Base-by-base conservation (phyloP, 2,329 filamentous ascomycete genomes). In the Magnaporthales sp. region DNA sequence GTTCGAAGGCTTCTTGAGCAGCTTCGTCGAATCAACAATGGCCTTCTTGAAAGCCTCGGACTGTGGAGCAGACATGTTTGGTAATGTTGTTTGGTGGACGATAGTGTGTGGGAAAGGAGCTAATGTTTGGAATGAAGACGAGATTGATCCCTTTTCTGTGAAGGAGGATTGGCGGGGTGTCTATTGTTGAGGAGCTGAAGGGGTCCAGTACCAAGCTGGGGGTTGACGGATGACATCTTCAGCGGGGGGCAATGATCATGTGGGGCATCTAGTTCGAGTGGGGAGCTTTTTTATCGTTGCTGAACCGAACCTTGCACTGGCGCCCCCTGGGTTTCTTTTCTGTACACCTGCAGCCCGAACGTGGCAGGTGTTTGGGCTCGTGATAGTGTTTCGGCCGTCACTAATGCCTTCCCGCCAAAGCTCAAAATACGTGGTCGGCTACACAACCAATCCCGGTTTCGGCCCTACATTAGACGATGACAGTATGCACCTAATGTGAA, bases 1-100 rank as follows among this genome's bases (percentile, higher is more conserved):
- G 78, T 86, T 85, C 74, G 71, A 75, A 66, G 89, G 89, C 84
- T 89, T 89, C 70, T 80, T 76, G 71, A 84, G 85, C 70, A 91
- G 83, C 83, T 90, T 89, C 79, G 86, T 86, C 79, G 84, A 87
- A 78, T 91, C 88, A 70, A 74, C 75, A 72, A 84, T 80, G 8
- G 88, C 88, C 76, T 79, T 81, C 70, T 85, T 72, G 80, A 87
- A 88, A 67, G 78, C 81, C 66, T 76, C 75, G 72, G 73, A 79
- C 72, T 77, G 77, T 66, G 75, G 67, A 70, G 74, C 67, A 73
- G 77, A 75, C 80, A 83, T 83, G 70, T 67, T 78, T 64, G 29
- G 11, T 27, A 30, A 62, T 58, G 19, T 32, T 62, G 29, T 51
- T 11, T 51, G n/a, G 7, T 19, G 54, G 64, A 62, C 13, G 10